phyloP scores from a whole-genome alignment of 2,329 filamentous ascomycete genomes.

The Colletotrichum cereale region DNA sequence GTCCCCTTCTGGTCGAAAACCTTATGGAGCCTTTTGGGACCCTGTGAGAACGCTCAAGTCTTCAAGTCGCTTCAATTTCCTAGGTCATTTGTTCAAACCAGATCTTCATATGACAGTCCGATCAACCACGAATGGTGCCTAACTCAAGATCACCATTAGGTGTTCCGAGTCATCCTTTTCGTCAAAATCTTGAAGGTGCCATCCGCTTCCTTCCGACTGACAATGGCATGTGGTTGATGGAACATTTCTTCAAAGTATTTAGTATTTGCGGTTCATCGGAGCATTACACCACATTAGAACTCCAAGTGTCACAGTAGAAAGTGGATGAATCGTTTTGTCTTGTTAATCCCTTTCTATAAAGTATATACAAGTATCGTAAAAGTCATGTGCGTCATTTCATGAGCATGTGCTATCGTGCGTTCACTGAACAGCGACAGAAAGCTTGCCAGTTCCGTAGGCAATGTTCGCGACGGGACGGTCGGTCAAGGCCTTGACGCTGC shows the following conservation, averaged over 20 bases:
- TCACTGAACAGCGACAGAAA: slow-evolving; percentile 31
- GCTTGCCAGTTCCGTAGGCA: slow-evolving; percentile 62
- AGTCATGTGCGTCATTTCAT: slow-evolving; percentile 27
- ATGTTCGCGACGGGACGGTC: slow-evolving; percentile 63
- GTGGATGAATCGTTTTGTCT: background rate
- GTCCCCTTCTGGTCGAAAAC: background rate
- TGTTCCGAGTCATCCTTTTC: background rate
- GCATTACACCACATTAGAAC: background rate
- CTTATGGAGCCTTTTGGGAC: background rate
- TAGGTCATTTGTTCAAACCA: background rate
- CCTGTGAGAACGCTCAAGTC: background rate
- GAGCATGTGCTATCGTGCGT: slow-evolving; percentile 11
- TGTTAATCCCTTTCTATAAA: slow-evolving; percentile 15
- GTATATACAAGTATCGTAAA: slow-evolving; percentile 39
- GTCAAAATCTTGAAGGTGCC: background rate
- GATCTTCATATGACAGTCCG: background rate
- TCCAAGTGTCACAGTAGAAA: background rate
- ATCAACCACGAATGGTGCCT: background rate
- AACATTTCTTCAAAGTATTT: background rate
- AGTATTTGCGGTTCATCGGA: no score
- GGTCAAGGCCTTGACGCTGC: slow-evolving; percentile 48
- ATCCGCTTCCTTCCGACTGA: no score
- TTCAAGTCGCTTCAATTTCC: slow-evolving; percentile 41
- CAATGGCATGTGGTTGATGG: background rate
- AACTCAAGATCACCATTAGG: background rate